Base-by-base conservation (phyloP, 768 basidiomycete species). In the Hydnomerulius pinastri region DNA sequence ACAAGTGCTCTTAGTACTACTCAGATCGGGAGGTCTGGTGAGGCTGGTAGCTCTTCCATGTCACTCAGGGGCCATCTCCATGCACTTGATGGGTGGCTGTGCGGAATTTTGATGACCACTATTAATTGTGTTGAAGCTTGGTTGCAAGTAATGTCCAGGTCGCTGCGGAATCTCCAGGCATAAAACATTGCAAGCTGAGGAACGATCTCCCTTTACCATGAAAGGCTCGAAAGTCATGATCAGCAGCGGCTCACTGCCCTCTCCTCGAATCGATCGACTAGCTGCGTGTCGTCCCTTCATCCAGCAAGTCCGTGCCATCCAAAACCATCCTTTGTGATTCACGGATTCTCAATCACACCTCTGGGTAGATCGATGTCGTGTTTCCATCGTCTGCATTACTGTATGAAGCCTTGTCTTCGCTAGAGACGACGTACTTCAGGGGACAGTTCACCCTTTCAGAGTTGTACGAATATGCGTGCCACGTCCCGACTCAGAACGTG, bases 301-400 rank as follows among this genome's bases (percentile, higher is more conserved):
- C 13, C 75, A 76, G 41, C 81, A 81, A 74, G 82, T 73, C 66
- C 40, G 73, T 68, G 24, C 28, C 1, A 46, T 51, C 43, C n/a
- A 10, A 23, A 7, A 43, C 40, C 17, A 3, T 13, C 4, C 23
- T 3, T 3, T 13, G 11, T 23, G 21, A 6, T 44, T 9, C 15
- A 18, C 13, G 15, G n/a, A 17, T 6, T 25, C 30, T 63, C 48
- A 60, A 47, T n/a, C 12, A 46, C 43, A 20, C 13, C 20, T 35
- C 28, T 30, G 11, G 24, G 51, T 64, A 89, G 86, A 63, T 90
- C 47, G 85, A 90, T 59, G 46, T 87, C 36, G 64, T 87, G 20
- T 80, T 86, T 46, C 77, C 86, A 1, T 73, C 79, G 4, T 63
- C 73, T 38, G 56, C 61, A 29, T 54, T 51, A 1, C 70, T 79